Percentiles rank a stretch among this genome's conserved stretches.
Conservation (phyloP, 2,329 filamentous ascomycete genomes). For the Penicillium sp. region DNA sequence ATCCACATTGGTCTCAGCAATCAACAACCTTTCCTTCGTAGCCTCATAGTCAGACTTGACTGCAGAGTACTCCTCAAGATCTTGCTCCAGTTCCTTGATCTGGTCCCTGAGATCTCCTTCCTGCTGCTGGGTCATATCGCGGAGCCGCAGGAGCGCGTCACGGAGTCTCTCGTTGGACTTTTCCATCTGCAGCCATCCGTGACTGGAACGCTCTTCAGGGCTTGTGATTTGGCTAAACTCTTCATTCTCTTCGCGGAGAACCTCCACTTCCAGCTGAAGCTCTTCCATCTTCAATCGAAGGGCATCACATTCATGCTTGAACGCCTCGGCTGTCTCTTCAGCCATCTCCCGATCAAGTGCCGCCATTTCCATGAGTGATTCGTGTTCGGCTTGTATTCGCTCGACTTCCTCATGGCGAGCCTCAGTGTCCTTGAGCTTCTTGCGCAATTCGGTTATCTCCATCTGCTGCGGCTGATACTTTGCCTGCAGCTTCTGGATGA, state of each 20-base stretch:
- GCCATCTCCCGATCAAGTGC: conserved; percentile 94
- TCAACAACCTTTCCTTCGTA: conserved; percentile 69
- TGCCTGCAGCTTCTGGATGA: conserved; percentile 85
- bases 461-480: conserved; percentile 84
- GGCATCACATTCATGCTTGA: conserved; percentile 75
- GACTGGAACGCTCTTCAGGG: conserved; percentile 79
- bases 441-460: conserved; percentile 73
- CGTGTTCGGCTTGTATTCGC: conserved; percentile 75
- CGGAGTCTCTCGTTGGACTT: conserved; percentile 82
- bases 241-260: conserved; percentile 80
- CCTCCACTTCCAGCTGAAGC: conserved; percentile 80
- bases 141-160: conserved; percentile 77
- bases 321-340: conserved; percentile 81
- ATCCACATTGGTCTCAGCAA: conserved; percentile 72
- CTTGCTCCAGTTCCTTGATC: conserved; percentile 70
- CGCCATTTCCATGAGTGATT: conserved; percentile 79
- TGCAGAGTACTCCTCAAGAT: conserved; percentile 64
- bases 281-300: conserved; percentile 77
- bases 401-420: conserved; percentile 67
- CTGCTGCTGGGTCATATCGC: conserved; percentile 82
- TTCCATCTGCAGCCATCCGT: conserved; percentile 89
- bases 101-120: conserved; percentile 76
- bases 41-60: conserved; percentile 69
- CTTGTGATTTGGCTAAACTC: conserved; percentile 82
- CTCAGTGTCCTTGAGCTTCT: conserved; percentile 74